Evolutionary conservation across 805 yeast species (phyloP), one percentile per base, ranked within the genome.

Genomic region (Yamadazyma sp.): DNA sequence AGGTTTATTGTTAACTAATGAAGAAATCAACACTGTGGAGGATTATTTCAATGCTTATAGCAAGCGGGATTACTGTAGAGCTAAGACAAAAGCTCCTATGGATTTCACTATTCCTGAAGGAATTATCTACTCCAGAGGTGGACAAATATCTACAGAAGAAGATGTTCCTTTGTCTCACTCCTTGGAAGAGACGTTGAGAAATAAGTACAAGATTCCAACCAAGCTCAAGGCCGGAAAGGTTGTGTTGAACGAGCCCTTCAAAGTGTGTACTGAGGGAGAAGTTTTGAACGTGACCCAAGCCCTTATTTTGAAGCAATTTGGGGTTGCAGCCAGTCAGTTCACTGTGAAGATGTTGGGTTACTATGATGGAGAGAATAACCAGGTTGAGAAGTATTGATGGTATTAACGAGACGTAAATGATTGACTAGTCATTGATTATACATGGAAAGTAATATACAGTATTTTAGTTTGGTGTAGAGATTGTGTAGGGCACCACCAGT

Each of bases 81-180:
- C 97, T 20, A 95, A 95, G 47, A 74, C 88, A 25, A 79, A 63
- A 50, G 75, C 96, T 9, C 95, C 98, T 39, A 69, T 91, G 43
- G 78, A 84, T 35, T 90, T 93, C 64, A 75, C 78, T 4, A 74
- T 93, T 40, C 98, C 99, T 19, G 88, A 73, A 43, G 99, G 99
- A 32, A 75, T 88, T 37, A 82, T 93, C 6, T 90, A 88, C 62
- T 86, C 98, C 14, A 82, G 96, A 59, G 99, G 96, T 53, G 99
- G 99, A 15, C 95, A 87, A 64, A 69, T 90, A 35, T 74, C 96
- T 20, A 65, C 60, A 16, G 97, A 89, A 57, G 98, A 93, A 48
- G 99, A 93, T 62, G 89, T 93, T 14, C 96, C 97, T 51, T 82
- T 93, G 85, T 83, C 95, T 9, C 99, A 93, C 60, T 88, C 98